A percentile compares a stretch with the other conserved stretches of the same genome.
Conservation (phyloP, 2,329 filamentous ascomycete species). For the Trichoderma aggressivum region DNA sequence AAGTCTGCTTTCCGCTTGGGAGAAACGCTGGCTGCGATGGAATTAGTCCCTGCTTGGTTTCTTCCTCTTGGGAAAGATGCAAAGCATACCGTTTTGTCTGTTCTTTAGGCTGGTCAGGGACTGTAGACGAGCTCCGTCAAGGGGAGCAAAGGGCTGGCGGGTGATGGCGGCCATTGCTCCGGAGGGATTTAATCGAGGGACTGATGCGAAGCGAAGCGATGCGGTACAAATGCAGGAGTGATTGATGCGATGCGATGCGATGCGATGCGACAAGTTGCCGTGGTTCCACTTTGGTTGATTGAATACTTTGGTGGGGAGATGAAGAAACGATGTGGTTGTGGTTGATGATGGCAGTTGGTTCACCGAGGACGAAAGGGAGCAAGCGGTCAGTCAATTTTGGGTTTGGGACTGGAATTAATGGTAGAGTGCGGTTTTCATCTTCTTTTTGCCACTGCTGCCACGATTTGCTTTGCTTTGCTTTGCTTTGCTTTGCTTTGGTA, state of each 20-base stretch:
- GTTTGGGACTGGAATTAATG: neutral
- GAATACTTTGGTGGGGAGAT: neutral
- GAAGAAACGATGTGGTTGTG: neutral
- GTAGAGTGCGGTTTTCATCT: neutral
- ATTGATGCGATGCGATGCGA: neutral
- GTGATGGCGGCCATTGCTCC: conserved; percentile 51
- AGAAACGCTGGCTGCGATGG: conserved; percentile 33
- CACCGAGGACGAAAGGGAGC: conserved; percentile 6
- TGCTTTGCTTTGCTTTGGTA: neutral
- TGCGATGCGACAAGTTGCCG: neutral
- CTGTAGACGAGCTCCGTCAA: conserved; percentile 67
- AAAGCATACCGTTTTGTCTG: conserved; percentile 64
- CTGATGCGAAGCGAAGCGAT: neutral
- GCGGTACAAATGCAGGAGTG: neutral
- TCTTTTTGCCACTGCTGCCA: neutral
- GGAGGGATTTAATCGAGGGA: neutral
- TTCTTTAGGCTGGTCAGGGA: conserved; percentile 74
- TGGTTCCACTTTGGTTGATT: neutral
- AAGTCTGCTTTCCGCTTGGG: conserved; percentile 56
- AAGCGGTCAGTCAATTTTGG: conserved; percentile 12
- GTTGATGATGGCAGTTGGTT: conserved; percentile 1
- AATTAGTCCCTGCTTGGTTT: neutral
- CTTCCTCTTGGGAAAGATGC: too few species aligned
- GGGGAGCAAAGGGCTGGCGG: conserved; percentile 72
- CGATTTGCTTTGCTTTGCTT: too few species aligned